phyloP scores from a whole-genome alignment of 495 filamentous ascomycete species.

The Penicillium flavigenum region DNA sequence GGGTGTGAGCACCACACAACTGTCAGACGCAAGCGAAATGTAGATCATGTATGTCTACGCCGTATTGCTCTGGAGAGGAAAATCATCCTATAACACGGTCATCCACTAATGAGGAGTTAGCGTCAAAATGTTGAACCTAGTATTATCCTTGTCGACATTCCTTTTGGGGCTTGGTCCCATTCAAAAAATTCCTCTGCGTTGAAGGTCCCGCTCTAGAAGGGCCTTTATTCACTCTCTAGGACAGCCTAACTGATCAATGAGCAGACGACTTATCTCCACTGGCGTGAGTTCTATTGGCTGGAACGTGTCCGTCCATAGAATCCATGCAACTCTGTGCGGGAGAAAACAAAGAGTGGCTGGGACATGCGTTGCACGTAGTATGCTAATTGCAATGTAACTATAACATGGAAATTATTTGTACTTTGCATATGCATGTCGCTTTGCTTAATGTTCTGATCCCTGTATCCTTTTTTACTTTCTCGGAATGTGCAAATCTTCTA shows the following conservation, averaged over 20 bases:
- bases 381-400: not conserved
- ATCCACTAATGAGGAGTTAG: not conserved
- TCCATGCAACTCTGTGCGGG: not conserved
- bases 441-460: not conserved
- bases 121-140: not conserved
- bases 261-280: constrained; percentile 1
- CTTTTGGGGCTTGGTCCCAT: not conserved
- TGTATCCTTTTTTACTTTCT: not conserved
- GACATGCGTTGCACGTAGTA: not conserved
- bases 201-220: not conserved
- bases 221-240: not conserved
- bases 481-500: not conserved
- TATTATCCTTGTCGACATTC: not conserved
- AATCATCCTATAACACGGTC: not conserved
- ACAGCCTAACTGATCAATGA: not conserved
- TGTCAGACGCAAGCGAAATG: constrained; percentile 7
- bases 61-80: not conserved
- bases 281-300: constrained; percentile 19
- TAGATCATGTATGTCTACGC: constrained; percentile 9
- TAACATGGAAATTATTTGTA: not conserved
- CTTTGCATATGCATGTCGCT: not conserved
- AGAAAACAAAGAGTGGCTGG: not conserved
- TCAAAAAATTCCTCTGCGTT: not conserved
- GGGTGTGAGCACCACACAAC: not conserved
- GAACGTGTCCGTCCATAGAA: constrained; percentile 25